Evolutionary conservation across 2,329 filamentous ascomycete genomes (phyloP).

Genomic region (Fusarium concolor): DNA sequence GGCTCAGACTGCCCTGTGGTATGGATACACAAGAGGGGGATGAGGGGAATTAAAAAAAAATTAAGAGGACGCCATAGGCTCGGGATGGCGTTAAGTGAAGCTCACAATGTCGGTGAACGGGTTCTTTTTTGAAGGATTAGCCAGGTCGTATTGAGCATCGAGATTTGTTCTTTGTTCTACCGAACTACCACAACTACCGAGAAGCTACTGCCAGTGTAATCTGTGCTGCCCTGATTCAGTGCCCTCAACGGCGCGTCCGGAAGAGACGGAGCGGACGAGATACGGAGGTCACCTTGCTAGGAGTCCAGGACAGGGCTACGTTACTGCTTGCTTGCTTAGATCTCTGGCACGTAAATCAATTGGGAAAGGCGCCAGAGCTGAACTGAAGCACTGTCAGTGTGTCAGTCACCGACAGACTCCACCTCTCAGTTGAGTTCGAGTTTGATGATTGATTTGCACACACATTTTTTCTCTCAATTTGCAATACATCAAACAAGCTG

Average conservation of each 20-base stretch:
- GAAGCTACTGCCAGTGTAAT: not conserved
- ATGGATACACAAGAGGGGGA: not conserved
- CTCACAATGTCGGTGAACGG: constrained; percentile 30
- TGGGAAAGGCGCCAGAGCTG: constrained; percentile 17
- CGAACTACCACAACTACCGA: constrained; percentile 6
- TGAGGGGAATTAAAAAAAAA: not conserved
- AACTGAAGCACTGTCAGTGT: not conserved
- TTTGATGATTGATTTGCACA: constrained; percentile 9
- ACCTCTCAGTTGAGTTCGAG: constrained; percentile 8
- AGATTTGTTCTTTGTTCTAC: constrained; percentile 1
- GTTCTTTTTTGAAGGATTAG: not conserved
- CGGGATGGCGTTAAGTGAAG: constrained; percentile 1
- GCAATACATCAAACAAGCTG: constrained; percentile 20
- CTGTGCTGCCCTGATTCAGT: constrained; percentile 1
- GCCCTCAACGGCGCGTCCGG: constrained; percentile 22
- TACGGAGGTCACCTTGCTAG: constrained; percentile 8
- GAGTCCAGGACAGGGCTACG: constrained; percentile 5
- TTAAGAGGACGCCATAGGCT: constrained; percentile 5
- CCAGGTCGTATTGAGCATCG: constrained; percentile 5
- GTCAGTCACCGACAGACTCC: not conserved
- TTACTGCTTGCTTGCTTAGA: constrained; percentile 1
- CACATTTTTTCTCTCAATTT: constrained; percentile 10
- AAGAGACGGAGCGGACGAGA: constrained; percentile 26
- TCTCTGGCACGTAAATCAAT: constrained; percentile 2
- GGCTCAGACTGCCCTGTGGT: constrained; percentile 12